Evolutionary conservation across 2,329 filamentous ascomycete species (phyloP).

Genomic region (Cercospora berteroae): DNA sequence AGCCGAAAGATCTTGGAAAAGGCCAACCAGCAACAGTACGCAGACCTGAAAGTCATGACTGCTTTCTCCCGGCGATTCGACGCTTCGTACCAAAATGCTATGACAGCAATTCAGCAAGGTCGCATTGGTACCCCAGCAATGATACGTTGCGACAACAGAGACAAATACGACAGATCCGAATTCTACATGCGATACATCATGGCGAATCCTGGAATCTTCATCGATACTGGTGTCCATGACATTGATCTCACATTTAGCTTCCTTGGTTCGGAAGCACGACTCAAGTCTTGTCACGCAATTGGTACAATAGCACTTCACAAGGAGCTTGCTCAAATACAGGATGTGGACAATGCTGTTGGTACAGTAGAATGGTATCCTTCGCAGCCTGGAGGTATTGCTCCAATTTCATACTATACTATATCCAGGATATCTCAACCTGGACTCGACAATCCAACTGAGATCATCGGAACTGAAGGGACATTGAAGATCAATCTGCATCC

Average conservation of each 20-base stretch:
- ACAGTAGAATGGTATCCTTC: slow-evolving; percentile 41
- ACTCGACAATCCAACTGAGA: slow-evolving; percentile 45
- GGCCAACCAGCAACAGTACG: slow-evolving; percentile 23
- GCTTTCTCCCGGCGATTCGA: slow-evolving; percentile 50
- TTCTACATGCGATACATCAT: slow-evolving; percentile 46
- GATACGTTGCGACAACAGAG: slow-evolving; percentile 46
- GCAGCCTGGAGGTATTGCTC: slow-evolving; percentile 34
- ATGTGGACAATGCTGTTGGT: slow-evolving; percentile 46
- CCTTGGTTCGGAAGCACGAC: slow-evolving; percentile 39
- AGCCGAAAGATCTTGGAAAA: slow-evolving; percentile 15
- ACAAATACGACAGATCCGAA: slow-evolving; percentile 41
- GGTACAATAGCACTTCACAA: slow-evolving; percentile 40
- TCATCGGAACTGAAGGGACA: slow-evolving; percentile 42
- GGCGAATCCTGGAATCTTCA: slow-evolving; percentile 46
- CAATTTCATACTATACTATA: slow-evolving; percentile 45
- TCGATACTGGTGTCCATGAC: slow-evolving; percentile 47
- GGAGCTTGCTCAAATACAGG: slow-evolving; percentile 40
- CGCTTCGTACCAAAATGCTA: slow-evolving; percentile 43
- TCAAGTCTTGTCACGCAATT: slow-evolving; percentile 41
- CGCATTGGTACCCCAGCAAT: slow-evolving; percentile 44
- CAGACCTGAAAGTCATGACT: slow-evolving; percentile 43
- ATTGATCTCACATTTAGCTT: slow-evolving; percentile 47
- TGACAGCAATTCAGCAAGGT: slow-evolving; percentile 39
- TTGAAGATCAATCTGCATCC: slow-evolving; percentile 37
- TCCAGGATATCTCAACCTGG: slow-evolving; percentile 45